Evolutionary conservation across 306 rosid genomes (phyloP).

Genomic region (Geum urbanum): DNA sequence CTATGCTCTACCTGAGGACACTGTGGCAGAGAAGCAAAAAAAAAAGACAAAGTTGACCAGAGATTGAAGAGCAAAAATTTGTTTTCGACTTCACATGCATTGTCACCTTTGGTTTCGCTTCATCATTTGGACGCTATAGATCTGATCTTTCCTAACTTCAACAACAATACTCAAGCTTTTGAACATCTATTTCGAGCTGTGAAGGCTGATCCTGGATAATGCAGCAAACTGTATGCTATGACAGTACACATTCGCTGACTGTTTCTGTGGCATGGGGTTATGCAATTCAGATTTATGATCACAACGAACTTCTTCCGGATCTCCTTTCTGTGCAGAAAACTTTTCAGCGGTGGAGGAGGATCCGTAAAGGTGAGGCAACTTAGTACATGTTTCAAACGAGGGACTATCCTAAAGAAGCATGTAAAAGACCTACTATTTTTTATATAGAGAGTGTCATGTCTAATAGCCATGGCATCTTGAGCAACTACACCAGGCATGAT

Average conservation of each 20-base stretch:
- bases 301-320: slow-evolving; percentile 66
- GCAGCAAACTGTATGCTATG: slow-evolving; percentile 88
- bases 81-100: slow-evolving; percentile 56
- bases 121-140: slow-evolving; percentile 82
- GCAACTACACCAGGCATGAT: slow-evolving; percentile 47
- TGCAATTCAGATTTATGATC: slow-evolving; percentile 63
- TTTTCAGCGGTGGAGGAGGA: slow-evolving; percentile 74
- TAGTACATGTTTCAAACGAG: slow-evolving; percentile 57
- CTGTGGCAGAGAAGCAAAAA: too few species aligned
- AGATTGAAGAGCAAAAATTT: too few species aligned
- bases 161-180: slow-evolving; percentile 52
- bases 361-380: slow-evolving; percentile 37
- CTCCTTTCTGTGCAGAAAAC: slow-evolving; percentile 63
- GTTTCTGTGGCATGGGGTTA: slow-evolving; percentile 85
- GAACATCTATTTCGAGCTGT: slow-evolving; percentile 64
- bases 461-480: slow-evolving; percentile 43
- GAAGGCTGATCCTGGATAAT: slow-evolving; percentile 69
- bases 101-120: slow-evolving; percentile 76
- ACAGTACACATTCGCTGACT: slow-evolving; percentile 54
- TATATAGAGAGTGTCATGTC: slow-evolving; percentile 45
- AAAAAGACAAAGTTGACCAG: too few species aligned
- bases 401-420: slow-evolving; percentile 62
- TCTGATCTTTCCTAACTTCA: slow-evolving; percentile 68
- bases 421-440: slow-evolving; percentile 62
- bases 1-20: too few species aligned